Percentiles rank a stretch among this genome's conserved stretches.
Conservation (phyloP, 73 alveolate genomes). For the Paramecium pentaurelia region DNA sequence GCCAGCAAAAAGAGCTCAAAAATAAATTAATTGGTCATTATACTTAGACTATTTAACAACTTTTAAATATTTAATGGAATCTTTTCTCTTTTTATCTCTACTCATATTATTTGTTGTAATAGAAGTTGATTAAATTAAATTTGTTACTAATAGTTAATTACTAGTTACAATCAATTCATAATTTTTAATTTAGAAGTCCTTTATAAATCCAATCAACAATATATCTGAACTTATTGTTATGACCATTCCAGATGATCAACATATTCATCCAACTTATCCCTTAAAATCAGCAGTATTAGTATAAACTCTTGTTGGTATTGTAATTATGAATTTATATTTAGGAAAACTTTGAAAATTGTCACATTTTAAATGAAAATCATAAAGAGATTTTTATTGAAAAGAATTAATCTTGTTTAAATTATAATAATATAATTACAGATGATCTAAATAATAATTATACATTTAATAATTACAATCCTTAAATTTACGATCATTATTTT, state of each 20-base stretch:
- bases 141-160: background rate
- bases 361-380: background rate
- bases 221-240: background rate
- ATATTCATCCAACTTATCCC: background rate
- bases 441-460: background rate
- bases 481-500: background rate
- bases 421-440: background rate
- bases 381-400: background rate
- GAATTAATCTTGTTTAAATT: slow-evolving; percentile 8
- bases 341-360: background rate
- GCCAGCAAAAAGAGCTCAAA: background rate
- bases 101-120: background rate
- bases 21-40: background rate
- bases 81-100: background rate
- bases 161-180: background rate
- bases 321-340: background rate
- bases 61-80: background rate
- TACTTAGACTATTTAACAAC: background rate
- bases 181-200: background rate
- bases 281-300: background rate
- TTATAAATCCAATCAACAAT: background rate
- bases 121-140: background rate
- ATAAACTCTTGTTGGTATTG: background rate
- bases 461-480: background rate
- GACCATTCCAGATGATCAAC: background rate